Percentiles rank a stretch among this genome's conserved stretches.
Conservation (phyloP, 768 basidiomycete species). For the Lentinula boryana region DNA sequence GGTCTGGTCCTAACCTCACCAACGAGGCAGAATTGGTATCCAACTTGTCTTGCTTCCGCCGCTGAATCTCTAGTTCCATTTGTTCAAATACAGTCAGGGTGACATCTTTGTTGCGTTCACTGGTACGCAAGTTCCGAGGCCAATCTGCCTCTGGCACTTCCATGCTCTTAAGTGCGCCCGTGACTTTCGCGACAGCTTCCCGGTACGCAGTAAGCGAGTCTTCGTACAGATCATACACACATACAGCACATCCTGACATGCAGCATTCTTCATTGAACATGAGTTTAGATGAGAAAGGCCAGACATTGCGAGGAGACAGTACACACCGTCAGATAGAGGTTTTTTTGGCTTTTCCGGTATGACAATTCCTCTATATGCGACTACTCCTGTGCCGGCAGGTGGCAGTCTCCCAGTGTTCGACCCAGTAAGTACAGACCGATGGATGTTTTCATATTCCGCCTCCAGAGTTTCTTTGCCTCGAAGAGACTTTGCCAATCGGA, state of each 20-base stretch:
- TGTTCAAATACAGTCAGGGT: constrained; percentile 67
- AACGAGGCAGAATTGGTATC: background rate
- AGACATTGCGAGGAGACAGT: background rate
- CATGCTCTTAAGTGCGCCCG: constrained; percentile 38
- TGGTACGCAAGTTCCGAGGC: constrained; percentile 47
- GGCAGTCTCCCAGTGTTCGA: background rate
- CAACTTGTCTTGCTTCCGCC: constrained; percentile 27
- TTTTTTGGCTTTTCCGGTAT: constrained; percentile 58
- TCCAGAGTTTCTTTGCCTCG: constrained; percentile 35
- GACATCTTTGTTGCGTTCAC: constrained; percentile 22
- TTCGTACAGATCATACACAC: constrained; percentile 85
- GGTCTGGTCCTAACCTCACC: too few species aligned
- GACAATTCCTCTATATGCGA: constrained; percentile 45
- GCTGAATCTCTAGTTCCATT: constrained; percentile 52
- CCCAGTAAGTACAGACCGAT: background rate
- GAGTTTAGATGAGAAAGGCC: background rate
- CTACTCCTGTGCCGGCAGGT: constrained; percentile 6
- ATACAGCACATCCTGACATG: constrained; percentile 93
- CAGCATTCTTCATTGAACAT: constrained; percentile 63
- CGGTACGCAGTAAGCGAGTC: constrained; percentile 64
- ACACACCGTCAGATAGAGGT: constrained; percentile 63
- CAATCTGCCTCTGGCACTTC: constrained; percentile 55
- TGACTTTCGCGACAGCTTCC: constrained; percentile 43
- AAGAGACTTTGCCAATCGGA: constrained; percentile 47
- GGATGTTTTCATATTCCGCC: constrained; percentile 21